Conservation (phyloP, 768 basidiomycete species). For the Gymnopilus junonius region DNA sequence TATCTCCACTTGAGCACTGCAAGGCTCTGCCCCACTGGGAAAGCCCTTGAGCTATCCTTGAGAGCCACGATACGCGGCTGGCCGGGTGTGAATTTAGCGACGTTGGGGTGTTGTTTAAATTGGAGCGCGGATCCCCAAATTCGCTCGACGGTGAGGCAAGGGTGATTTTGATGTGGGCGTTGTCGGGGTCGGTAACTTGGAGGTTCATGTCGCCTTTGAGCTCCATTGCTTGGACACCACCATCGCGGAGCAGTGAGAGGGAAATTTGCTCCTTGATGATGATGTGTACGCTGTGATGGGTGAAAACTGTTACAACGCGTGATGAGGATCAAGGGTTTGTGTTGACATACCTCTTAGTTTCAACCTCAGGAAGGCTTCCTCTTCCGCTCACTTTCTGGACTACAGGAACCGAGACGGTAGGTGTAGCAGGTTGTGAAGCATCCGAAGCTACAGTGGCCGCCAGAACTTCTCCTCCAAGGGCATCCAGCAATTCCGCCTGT, state of each 20-base stretch:
- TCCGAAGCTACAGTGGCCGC: slow-evolving; percentile 51
- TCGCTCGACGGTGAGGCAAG: slow-evolving; percentile 61
- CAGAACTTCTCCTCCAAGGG: slow-evolving; percentile 78
- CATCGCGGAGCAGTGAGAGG: slow-evolving; percentile 84
- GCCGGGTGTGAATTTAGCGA: slow-evolving; percentile 80
- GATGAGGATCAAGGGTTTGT: background rate
- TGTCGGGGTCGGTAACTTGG: slow-evolving; percentile 76
- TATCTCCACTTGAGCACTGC: slow-evolving; percentile 95
- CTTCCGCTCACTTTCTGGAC: slow-evolving; percentile 52
- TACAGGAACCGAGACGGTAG: slow-evolving; percentile 45
- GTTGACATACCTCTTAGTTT: slow-evolving; percentile 67
- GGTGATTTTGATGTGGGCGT: slow-evolving; percentile 70
- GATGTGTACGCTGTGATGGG: slow-evolving; percentile 75
- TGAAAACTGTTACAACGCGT: background rate
- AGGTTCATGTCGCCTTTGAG: slow-evolving; percentile 96
- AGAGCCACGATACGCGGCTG: slow-evolving; percentile 70
- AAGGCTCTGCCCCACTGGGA: slow-evolving; percentile 87
- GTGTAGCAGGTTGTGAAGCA: slow-evolving; percentile 47
- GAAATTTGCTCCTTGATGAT: slow-evolving; percentile 84
- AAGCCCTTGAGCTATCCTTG: slow-evolving; percentile 80
- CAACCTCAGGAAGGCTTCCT: slow-evolving; percentile 75
- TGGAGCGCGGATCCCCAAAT: slow-evolving; percentile 74
- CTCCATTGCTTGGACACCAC: slow-evolving; percentile 88
- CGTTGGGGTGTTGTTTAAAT: slow-evolving; percentile 97
- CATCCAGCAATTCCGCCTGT: slow-evolving; percentile 86